Percentiles rank a stretch among this genome's conserved stretches.
Conservation (phyloP, 805 yeast species). For the Ogataea pignaliae region DNA sequence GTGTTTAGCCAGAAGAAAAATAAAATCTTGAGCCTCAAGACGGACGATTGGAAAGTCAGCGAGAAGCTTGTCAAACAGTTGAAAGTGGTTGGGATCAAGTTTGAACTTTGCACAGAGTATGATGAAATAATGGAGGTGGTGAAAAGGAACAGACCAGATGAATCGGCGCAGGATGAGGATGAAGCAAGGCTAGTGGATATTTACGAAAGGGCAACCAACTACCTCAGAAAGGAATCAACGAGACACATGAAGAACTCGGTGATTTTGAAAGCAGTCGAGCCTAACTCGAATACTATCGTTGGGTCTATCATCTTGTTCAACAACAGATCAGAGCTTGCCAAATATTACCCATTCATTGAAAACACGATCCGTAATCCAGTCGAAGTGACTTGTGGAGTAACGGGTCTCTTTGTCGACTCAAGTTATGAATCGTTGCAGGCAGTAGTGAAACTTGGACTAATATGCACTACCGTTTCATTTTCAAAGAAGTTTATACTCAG, state of each 20-base stretch:
- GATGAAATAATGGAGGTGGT: conserved; percentile 40
- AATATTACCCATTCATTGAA: conserved; percentile 49
- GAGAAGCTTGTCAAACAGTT: conserved; percentile 49
- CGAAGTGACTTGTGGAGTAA: conserved; percentile 41
- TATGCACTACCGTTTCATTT: conserved; percentile 51
- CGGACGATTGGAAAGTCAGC: conserved; percentile 48
- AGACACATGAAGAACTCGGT: conserved; percentile 27
- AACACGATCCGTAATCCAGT: conserved; percentile 22
- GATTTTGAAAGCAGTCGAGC: conserved; percentile 50
- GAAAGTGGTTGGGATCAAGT: conserved; percentile 52
- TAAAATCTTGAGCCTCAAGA: conserved; percentile 38
- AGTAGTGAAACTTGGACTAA: conserved; percentile 51
- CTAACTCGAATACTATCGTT: conserved; percentile 45
- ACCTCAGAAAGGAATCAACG: conserved; percentile 17
- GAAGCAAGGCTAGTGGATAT: conserved; percentile 24
- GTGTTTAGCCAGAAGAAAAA: conserved; percentile 6
- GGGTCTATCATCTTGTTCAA: conserved; percentile 49
- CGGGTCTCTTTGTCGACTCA: conserved; percentile 51
- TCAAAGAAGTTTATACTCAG: conserved; percentile 30
- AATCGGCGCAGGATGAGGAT: conserved; percentile 15
- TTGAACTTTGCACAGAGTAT: conserved; percentile 47
- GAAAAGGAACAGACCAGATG: conserved; percentile 9
- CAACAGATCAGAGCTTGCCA: conserved; percentile 39
- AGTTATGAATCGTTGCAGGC: conserved; percentile 48
- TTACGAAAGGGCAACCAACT: conserved; percentile 35